phyloP scores from a whole-genome alignment of 2,329 filamentous ascomycete species.

The Botryotinia convoluta region DNA sequence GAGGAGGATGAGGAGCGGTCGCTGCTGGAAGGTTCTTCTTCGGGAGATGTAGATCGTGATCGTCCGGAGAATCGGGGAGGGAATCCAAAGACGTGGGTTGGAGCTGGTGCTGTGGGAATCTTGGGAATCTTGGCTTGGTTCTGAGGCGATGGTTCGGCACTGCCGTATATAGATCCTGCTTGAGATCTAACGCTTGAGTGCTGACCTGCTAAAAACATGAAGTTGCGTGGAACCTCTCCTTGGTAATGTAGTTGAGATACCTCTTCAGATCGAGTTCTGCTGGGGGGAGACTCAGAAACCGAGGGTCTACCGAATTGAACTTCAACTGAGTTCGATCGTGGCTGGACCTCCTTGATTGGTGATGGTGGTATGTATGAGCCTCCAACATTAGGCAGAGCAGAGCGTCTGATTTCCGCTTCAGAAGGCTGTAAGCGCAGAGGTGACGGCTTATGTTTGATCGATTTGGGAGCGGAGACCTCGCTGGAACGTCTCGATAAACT shows the following conservation, averaged over 20 bases:
- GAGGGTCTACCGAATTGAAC: not conserved
- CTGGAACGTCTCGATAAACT: not conserved
- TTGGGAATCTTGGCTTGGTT: not conserved
- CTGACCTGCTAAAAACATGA: slow-evolving; percentile 4
- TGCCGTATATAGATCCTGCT: not conserved
- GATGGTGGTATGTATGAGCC: slow-evolving; percentile 9
- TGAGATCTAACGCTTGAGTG: slow-evolving; percentile 2
- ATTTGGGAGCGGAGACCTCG: slow-evolving; percentile 4
- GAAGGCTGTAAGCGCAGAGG: slow-evolving; percentile 16
- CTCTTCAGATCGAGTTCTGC: not conserved
- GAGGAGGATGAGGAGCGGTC: not conserved
- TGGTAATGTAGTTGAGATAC: not conserved
- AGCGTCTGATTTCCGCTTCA: not conserved
- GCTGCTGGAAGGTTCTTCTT: not conserved
- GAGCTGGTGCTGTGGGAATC: not conserved
- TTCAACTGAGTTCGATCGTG: not conserved
- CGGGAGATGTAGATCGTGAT: not conserved
- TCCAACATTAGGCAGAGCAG: not conserved
- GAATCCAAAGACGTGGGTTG: slow-evolving; percentile 3
- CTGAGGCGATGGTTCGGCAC: not conserved
- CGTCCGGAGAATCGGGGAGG: not conserved
- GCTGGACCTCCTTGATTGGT: not conserved
- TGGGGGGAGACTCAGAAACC: not conserved
- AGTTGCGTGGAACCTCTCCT: slow-evolving; percentile 12
- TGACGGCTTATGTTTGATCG: slow-evolving; percentile 8